Evolutionary conservation across 2,329 filamentous ascomycete species (phyloP).

Genomic region (Botrytis porri): DNA sequence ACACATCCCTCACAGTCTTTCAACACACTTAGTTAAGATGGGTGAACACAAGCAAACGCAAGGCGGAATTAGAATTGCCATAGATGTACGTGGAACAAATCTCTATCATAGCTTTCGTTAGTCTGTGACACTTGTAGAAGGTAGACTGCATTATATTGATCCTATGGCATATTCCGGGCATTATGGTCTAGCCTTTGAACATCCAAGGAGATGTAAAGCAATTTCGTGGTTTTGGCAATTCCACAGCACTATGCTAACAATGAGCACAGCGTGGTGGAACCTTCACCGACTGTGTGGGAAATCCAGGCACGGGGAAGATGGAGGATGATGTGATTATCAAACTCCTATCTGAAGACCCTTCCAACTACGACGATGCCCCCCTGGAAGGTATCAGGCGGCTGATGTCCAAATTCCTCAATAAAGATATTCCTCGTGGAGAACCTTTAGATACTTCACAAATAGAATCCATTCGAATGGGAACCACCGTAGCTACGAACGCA

Average conservation of each 20-base stretch:
- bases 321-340: constrained; percentile 80
- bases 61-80: constrained; percentile 68
- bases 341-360: constrained; percentile 83
- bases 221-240: not conserved
- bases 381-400: constrained; percentile 87
- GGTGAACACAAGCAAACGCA: constrained; percentile 35
- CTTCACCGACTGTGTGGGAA: constrained; percentile 90
- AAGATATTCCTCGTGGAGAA: constrained; percentile 75
- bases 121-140: constrained; percentile 2
- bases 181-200: constrained; percentile 11
- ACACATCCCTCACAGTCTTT: not conserved
- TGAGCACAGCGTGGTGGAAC: constrained; percentile 70
- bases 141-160: not conserved
- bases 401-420: constrained; percentile 70
- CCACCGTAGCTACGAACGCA: constrained; percentile 90
- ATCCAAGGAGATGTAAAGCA: constrained; percentile 18
- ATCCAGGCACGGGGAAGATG: constrained; percentile 65
- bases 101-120: constrained; percentile 30
- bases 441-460: constrained; percentile 78
- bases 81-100: constrained; percentile 40
- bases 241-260: constrained; percentile 1
- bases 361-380: constrained; percentile 87
- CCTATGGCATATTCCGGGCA: not conserved
- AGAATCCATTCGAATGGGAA: constrained; percentile 92
- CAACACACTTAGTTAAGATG: constrained; percentile 25